Conservation (phyloP, 306 rosid species). For the Parietaria judaica region DNA sequence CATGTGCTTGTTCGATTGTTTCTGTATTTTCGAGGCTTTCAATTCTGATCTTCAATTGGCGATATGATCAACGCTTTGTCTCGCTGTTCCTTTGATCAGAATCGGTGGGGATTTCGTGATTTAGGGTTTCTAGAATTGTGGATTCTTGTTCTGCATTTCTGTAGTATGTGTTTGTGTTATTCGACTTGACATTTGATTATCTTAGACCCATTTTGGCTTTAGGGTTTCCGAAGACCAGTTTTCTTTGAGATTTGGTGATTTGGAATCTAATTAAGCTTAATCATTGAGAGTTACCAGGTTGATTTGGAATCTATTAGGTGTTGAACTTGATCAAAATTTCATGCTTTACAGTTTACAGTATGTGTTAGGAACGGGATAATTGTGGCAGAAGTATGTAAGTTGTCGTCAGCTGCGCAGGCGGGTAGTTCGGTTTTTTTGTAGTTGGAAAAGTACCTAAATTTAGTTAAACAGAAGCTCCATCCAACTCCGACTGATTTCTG, state of each 20-base stretch:
- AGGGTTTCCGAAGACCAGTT: not conserved
- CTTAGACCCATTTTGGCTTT: not conserved
- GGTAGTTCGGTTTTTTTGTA: no score
- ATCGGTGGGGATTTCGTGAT: not conserved
- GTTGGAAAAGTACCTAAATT: no score
- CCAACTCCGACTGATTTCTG: no score
- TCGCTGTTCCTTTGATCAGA: not conserved
- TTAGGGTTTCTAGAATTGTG: constrained; percentile 5
- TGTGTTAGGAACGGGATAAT: no score
- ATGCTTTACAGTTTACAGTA: no score
- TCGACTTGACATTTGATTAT: not conserved
- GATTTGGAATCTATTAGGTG: not conserved
- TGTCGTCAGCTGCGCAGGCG: no score
- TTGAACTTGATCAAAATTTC: no score
- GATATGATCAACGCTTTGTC: not conserved
- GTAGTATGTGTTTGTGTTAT: no score
- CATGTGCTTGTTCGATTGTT: not conserved
- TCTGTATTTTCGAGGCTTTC: constrained; percentile 7
- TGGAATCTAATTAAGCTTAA: not conserved
- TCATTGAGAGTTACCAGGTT: no score
- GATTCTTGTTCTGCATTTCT: no score
- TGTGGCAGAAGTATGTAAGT: no score
- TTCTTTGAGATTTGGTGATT: constrained; percentile 5
- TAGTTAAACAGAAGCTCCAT: no score
- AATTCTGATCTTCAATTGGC: not conserved